A percentile compares a stretch with the other conserved stretches of the same genome.
Conservation (phyloP, 1,284 basidiomycete genomes). For the Ceratobasidium sp. region DNA sequence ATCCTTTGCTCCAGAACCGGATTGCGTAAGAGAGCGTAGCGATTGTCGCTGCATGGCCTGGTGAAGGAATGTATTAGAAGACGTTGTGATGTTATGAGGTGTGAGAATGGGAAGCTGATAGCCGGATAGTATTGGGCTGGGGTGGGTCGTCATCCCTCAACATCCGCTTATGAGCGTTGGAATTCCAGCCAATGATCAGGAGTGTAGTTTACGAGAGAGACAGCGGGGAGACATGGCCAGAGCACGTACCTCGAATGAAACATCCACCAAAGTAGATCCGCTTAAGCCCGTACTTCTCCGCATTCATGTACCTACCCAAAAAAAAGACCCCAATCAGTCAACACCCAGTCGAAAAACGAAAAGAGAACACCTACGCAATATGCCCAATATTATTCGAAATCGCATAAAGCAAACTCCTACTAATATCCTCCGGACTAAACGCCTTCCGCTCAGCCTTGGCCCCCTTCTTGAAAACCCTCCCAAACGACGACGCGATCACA, state of each 20-base stretch:
- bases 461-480: slow-evolving; percentile 96
- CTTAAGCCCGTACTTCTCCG: slow-evolving; percentile 97
- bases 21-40: slow-evolving; percentile 98
- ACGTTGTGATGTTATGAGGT: not conserved
- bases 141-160: too few species aligned
- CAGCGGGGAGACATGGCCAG: not conserved
- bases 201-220: too few species aligned
- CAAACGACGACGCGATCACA: slow-evolving; percentile 97
- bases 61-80: slow-evolving; percentile 12
- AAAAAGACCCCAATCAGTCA: not conserved
- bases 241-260: slow-evolving; percentile 89
- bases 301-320: slow-evolving; percentile 91
- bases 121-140: too few species aligned
- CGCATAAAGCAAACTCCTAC: slow-evolving; percentile 92
- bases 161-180: too few species aligned
- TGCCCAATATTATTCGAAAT: slow-evolving; percentile 99
- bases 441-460: slow-evolving; percentile 61
- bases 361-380: slow-evolving; percentile 89
- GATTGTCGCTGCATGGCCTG: slow-evolving; percentile 96
- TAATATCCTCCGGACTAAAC: slow-evolving; percentile 94
- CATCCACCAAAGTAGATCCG: slow-evolving; percentile 99
- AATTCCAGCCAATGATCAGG: too few species aligned
- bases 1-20: slow-evolving; percentile 99
- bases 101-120: too few species aligned
- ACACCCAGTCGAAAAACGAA: not conserved